Evolutionary conservation across 2,329 filamentous ascomycete genomes (phyloP), one percentile per base, ranked within the genome.

Genomic region (Simplicillium sp.): DNA sequence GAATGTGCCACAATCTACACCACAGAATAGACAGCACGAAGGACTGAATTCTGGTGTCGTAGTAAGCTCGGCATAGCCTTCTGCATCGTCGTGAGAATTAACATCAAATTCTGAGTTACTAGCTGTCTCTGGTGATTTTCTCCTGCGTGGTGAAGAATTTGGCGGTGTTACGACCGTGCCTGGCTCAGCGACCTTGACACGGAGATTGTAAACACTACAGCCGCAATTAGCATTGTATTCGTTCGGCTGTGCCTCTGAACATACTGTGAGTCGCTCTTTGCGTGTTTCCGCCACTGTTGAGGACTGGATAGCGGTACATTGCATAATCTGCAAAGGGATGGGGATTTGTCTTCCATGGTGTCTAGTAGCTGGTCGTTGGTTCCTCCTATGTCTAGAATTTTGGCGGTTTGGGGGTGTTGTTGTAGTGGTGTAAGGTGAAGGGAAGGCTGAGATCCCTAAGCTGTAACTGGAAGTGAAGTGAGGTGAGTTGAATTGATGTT

Each of bases 21-120:
- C 48, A 52, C 70, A 73, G 50, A 73, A 71, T 9, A 71, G 53
- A 42, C 67, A 71, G 31, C 59, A 50, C 11, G 48, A 48, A 0
- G 56, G 45, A 11, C 44, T 40, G 39, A 64, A 66, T 12, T 46
- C 46, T 7, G 39, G 44, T 3, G 34, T 16, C 29, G 11, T 18
- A 7, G 37, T 18, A 34, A 40, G 33, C 4, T 42, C 37, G 4
- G 4, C 3, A 7, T 29, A 6, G 20, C 20, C 34, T 9, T 29
- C 29, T 5, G 29, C 35, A 14, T 35, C 34, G 1, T 15, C 31
- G 3, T 28, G 16, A 13, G n/a, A 38, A 7, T 31, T 14, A 6
- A 33, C 25, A 15, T 39, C 34, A 7, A 16, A 12, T 14, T 39
- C 34, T 8, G 13, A 3, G 28, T 34, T 17, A 3, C 29, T 7